A percentile compares a stretch with the other conserved stretches of the same genome.
Conservation (phyloP, 495 filamentous ascomycete species). For the Aspergillus diversus region DNA sequence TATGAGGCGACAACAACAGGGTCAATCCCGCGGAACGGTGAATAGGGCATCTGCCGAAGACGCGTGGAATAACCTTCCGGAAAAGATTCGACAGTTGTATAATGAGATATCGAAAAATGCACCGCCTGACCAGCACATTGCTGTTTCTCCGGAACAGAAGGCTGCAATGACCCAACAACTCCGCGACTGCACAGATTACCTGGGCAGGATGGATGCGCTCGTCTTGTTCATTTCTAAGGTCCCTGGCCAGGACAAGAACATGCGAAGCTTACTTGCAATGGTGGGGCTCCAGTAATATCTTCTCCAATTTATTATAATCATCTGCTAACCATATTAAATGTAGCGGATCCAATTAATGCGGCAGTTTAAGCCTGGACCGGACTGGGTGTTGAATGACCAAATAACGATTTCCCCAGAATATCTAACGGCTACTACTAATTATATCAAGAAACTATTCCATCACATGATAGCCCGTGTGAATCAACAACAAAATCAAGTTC, state of each 20-base stretch:
- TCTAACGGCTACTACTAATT: constrained; percentile 51
- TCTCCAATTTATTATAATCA: background rate
- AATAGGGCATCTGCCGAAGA: constrained; percentile 42
- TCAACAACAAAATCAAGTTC: constrained; percentile 37
- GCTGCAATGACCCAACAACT: constrained; percentile 52
- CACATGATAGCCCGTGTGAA: constrained; percentile 44
- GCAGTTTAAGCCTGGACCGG: constrained; percentile 58
- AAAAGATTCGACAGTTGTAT: constrained; percentile 42
- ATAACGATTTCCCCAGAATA: constrained; percentile 63
- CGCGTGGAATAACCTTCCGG: constrained; percentile 43
- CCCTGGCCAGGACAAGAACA: constrained; percentile 45
- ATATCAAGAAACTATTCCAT: constrained; percentile 49
- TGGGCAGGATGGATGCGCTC: constrained; percentile 46
- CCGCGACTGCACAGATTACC: constrained; percentile 43
- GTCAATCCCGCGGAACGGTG: constrained; percentile 31
- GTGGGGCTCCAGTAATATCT: constrained; percentile 31
- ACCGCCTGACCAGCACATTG: constrained; percentile 32
- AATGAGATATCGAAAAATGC: constrained; percentile 43
- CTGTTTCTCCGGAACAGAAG: constrained; percentile 48
- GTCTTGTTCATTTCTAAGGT: constrained; percentile 43
- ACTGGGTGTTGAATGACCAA: constrained; percentile 56
- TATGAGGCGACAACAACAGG: constrained; percentile 41
- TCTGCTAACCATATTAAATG: constrained; percentile 27
- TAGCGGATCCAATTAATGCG: constrained; percentile 60
- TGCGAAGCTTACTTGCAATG: constrained; percentile 49